Evolutionary conservation across 768 basidiomycete species (phyloP), one percentile per base, ranked within the genome.

Genomic region (Tylopilus sp.): DNA sequence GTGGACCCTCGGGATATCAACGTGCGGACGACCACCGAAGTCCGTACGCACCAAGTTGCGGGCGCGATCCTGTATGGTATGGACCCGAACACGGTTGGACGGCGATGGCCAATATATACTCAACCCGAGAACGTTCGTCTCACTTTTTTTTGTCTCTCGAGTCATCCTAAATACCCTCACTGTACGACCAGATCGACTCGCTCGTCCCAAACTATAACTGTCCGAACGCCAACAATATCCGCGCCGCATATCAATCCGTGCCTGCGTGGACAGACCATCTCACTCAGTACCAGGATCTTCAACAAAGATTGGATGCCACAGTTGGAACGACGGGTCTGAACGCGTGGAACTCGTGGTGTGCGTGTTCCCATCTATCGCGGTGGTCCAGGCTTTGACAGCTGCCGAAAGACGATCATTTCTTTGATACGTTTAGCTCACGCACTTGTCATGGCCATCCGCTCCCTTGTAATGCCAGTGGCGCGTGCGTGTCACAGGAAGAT

Each of bases 351-450:
- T 67, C 69, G 3, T 79, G 77, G 78, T 79, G 78, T 76, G 44
- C 42, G 73, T 64, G 21, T 33, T 31, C 23, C 8, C 18, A n/a
- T 45, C 23, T 17, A 31, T 44, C n/a, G 30, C 39, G 17, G n/a
- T 13, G 12, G 7, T 40, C 18, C 38, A 1, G 12, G 12, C 4
- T 3, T 18, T 18, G 18, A 9, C 4, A 17, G 6, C 31, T 25
- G 12, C 15, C n/a, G n/a, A 20, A 51, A 63, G 61, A 63, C 6
- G 61, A 79, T 49, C 78, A 78, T 50, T 79, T 72, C 65, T 79
- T 79, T 58, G 78, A 79, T 57, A 74, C 74, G n/a, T 76, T 79
- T 60, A 73, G 67, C 17, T 75, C 78, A 3, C 64, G 78, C 42
- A 77, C 75, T 1, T 79, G 77, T 53, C 61, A 75, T 48, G 72